These are phyloP conservation scores for sorghum (Sorghum bicolor) DNA, from an alignment of 176 grass and related monocot genomes.

Conservation along the genomic window Sorghum_bicolor_NCBIv3 NC_012873.2:54072001-54072500, in stretches of 20 bases:
- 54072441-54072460: constrained; percentile 73
- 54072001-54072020: neutral
- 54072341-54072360: constrained; percentile 72
- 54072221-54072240: constrained; percentile 74
- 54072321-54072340: constrained; percentile 87
- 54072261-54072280: constrained; percentile 57
- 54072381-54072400: constrained; percentile 78
- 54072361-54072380: constrained; percentile 77
- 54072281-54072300: constrained; percentile 79
- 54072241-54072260: constrained; percentile 61
- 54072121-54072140: constrained; percentile 68
- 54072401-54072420: constrained; percentile 66
- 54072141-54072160: constrained; percentile 84
- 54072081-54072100: constrained; percentile 54
- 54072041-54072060: constrained; percentile 63
- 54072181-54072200: constrained; percentile 67
- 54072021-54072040: constrained; percentile 74
- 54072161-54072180: constrained; percentile 63
- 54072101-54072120: constrained; percentile 75
- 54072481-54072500: constrained; percentile 83
- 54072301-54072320: constrained; percentile 79
- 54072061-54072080: constrained; percentile 70
- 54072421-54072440: constrained; percentile 57
- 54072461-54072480: constrained; percentile 33
- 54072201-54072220: constrained; percentile 43